These are phyloP conservation scores for Umbellularia californica DNA, from an alignment of 164 flowering plant species.

Conservation along the genomic window DNA sequence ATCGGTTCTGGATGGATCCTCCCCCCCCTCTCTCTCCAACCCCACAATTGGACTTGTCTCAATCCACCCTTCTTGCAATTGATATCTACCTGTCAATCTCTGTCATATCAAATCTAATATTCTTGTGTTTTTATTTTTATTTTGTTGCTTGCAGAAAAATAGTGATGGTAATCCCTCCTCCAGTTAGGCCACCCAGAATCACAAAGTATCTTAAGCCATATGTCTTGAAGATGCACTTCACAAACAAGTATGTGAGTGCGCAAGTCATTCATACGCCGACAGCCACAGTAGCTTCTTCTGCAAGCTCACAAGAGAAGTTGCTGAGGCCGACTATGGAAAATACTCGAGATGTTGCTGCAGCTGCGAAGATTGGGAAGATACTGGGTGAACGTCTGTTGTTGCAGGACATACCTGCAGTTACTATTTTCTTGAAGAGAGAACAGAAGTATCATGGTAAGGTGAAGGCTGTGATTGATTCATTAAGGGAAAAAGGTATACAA, in stretches of 20 bases:
- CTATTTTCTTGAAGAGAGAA: conserved; percentile 54
- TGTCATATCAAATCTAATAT: not conserved
- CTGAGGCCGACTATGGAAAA: conserved; percentile 48
- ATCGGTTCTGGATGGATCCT: too few relatives aligned
- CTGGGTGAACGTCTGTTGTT: conserved; percentile 61
- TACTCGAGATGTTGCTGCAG: conserved; percentile 78
- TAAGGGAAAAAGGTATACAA: conserved; percentile 66
- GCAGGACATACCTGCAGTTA: conserved; percentile 70
- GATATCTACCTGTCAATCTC: conserved; percentile 1
- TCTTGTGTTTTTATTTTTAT: not conserved
- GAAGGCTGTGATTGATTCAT: conserved; percentile 69
- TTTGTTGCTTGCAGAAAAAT: conserved; percentile 6
- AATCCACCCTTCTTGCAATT: too few relatives aligned
- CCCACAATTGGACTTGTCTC: too few relatives aligned
- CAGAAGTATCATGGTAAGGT: conserved; percentile 86
- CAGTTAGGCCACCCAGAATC: conserved; percentile 54
- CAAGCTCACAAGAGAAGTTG: conserved; percentile 76
- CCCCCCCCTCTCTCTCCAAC: too few relatives aligned
- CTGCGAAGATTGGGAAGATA: conserved; percentile 71
- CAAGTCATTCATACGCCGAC: conserved; percentile 83
- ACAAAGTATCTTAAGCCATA: conserved; percentile 70
- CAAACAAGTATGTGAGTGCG: conserved; percentile 74
- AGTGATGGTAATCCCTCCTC: conserved; percentile 78
- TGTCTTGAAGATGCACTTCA: conserved; percentile 76
- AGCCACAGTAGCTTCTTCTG: conserved; percentile 72